Base-by-base conservation (phyloP, 1,284 basidiomycete species). In the Apiotrichum veenhuisii region DNA sequence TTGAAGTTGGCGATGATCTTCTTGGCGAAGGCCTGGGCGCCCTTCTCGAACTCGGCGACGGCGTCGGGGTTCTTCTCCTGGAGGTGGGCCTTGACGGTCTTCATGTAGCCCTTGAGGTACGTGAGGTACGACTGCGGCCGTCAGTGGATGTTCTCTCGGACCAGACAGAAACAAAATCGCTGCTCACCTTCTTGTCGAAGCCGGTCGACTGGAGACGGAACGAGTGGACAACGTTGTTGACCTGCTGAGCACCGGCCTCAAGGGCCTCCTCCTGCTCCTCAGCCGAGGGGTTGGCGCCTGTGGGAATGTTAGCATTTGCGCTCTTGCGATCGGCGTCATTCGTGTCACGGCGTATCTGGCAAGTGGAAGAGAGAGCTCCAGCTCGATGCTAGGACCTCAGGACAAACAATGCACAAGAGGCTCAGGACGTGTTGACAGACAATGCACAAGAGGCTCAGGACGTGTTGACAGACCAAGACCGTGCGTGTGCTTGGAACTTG, bases 81-180 rank as follows among this genome's bases (percentile, higher is more conserved):
- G 53, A 95, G 82, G 59, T 88, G 71, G 14, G 67, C 60, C 81
- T 90, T 88, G 79, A 91, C 78, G 12, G 81, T 74, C 80, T 91
- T 91, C 89, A 91, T 91, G 81, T 91, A 91, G 52, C 73, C 91
- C 84, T 97, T 98, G 73, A 98, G 85, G 79, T 95, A 87, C 43
- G 82, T 78, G 47, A 93, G 80, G 80, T 84, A 99, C 40, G 80
- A 77, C 80, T 76, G 46, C 3, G 25, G 4, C 22, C 18, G 43
- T 44, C 17, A 44, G 40, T 14, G 4, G 11, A 40, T 3, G 10
- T 22, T 14, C 4, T 8, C 11, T 41, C n/a, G n/a, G n/a, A n/a
- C n/a, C n/a, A n/a, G n/a, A n/a, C n/a, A n/a, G n/a, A n/a, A n/a
- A n/a, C n/a, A n/a, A n/a, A n/a, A n/a, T n/a, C n/a, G 40, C 20